Percentiles rank a stretch among this genome's conserved stretches.
Evolutionary conservation across 371 early-diverging fungal genomes (phyloP).

Genomic region (Smittium mucronatum): DNA sequence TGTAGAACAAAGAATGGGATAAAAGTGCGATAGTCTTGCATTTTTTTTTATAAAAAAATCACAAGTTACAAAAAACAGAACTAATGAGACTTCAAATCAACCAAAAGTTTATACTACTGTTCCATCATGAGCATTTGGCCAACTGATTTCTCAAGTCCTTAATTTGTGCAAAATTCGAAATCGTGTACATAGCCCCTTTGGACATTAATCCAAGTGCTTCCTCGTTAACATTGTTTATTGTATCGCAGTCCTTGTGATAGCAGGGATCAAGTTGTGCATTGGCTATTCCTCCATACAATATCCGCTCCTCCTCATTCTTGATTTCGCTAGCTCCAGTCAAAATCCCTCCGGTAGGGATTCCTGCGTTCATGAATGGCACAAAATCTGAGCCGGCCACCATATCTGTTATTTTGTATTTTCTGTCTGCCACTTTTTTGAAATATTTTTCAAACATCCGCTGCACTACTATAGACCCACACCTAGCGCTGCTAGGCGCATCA

Average conservation of each 20-base stretch:
- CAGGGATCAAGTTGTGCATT: constrained; percentile 50
- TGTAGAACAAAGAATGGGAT: too few species aligned
- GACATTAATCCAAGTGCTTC: constrained; percentile 27
- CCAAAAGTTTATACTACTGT: too few species aligned
- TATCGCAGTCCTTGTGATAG: constrained; percentile 42
- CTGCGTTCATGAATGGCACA: constrained; percentile 34
- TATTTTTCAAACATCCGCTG: constrained; percentile 43
- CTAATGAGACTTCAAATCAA: too few species aligned
- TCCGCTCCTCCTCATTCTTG: constrained; percentile 44
- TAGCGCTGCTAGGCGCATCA: constrained; percentile 22
- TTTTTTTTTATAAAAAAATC: too few species aligned
- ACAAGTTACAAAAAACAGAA: too few species aligned
- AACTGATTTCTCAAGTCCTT: constrained; percentile 14
- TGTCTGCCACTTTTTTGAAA: constrained; percentile 32
- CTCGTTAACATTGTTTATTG: constrained; percentile 28
- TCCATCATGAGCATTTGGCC: not conserved
- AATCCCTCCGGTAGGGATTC: constrained; percentile 47
- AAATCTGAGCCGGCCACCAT: constrained; percentile 40
- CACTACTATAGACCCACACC: constrained; percentile 29
- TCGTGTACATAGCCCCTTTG: constrained; percentile 29
- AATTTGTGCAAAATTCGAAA: constrained; percentile 17
- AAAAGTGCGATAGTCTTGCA: too few species aligned
- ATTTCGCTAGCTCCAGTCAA: constrained; percentile 49
- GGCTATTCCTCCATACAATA: constrained; percentile 51
- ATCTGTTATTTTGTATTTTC: constrained; percentile 26